Conservation (phyloP, 352 stramenopile species). For the Elongisporangium anandrum region DNA sequence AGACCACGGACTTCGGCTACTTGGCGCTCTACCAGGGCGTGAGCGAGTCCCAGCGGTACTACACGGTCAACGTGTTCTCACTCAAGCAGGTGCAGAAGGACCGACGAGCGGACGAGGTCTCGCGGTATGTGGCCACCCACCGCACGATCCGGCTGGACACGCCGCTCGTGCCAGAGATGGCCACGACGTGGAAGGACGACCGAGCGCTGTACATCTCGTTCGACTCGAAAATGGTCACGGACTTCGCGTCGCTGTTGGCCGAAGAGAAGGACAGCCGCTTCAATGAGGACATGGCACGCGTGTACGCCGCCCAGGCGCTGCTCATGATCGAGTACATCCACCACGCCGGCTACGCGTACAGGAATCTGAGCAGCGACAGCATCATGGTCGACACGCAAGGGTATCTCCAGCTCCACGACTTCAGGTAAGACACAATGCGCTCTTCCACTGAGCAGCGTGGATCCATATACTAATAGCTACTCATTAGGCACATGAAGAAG, state of each 20-base stretch:
- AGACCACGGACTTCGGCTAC: conserved; percentile 74
- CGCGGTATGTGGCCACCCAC: conserved; percentile 61
- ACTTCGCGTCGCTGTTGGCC: conserved; percentile 51
- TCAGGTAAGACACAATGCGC: conserved; percentile 31
- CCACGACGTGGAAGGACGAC: conserved; percentile 75
- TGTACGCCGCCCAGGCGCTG: conserved; percentile 67
- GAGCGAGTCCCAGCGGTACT: conserved; percentile 53
- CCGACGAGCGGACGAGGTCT: conserved; percentile 65
- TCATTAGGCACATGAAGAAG: conserved; percentile 70
- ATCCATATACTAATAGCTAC: no score
- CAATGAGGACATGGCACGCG: conserved; percentile 43
- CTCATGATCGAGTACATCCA: conserved; percentile 86
- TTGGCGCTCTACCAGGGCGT: conserved; percentile 69
- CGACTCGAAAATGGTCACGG: conserved; percentile 61
- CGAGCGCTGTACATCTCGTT: conserved; percentile 79
- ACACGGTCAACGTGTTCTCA: conserved; percentile 78
- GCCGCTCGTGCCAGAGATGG: conserved; percentile 66
- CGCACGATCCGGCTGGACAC: conserved; percentile 68
- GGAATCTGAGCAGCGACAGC: conserved; percentile 84
- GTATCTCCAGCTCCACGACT: conserved; percentile 84
- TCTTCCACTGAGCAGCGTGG: background rate
- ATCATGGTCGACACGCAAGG: conserved; percentile 77
- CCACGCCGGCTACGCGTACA: conserved; percentile 72
- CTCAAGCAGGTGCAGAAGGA: conserved; percentile 65
- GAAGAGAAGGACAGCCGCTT: conserved; percentile 58